A percentile compares a stretch with the other conserved stretches of the same genome.
phyloP scores from a whole-genome alignment of 2,329 filamentous ascomycete genomes.

The Lasiodiplodia sp. region DNA sequence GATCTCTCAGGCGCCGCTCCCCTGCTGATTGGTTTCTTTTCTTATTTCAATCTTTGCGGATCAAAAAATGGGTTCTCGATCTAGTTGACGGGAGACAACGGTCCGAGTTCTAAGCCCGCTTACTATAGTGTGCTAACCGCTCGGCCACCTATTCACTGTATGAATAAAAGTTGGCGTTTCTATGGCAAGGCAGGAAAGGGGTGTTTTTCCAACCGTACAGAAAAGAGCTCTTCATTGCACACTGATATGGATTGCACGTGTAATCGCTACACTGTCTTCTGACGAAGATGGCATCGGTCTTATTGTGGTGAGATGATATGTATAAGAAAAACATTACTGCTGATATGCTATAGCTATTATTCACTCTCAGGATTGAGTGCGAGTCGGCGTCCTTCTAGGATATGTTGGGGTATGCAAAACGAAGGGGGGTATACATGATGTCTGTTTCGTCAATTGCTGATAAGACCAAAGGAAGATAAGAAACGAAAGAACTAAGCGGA shows the following conservation, averaged over 20 bases:
- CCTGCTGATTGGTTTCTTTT: constrained; percentile 19
- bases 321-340: constrained; percentile 14
- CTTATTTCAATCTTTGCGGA: neutral
- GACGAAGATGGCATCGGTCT: neutral
- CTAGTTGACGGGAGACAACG: constrained; percentile 6
- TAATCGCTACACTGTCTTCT: neutral
- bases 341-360: neutral
- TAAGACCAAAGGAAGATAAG: neutral
- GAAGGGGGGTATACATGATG: constrained; percentile 21
- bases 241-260: constrained; percentile 13
- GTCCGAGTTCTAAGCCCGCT: neutral
- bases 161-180: constrained; percentile 30
- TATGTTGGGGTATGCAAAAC: constrained; percentile 8
- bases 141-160: constrained; percentile 15
- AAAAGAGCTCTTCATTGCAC: constrained; percentile 1
- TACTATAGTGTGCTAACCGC: neutral
- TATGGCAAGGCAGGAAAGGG: constrained; percentile 3
- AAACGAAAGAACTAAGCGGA: neutral
- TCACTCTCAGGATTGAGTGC: no score
- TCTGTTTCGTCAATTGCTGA: constrained; percentile 9
- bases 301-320: constrained; percentile 2
- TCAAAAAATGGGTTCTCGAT: constrained; percentile 7
- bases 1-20: constrained; percentile 43
- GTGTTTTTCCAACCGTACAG: constrained; percentile 5
- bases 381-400: neutral